Evolutionary conservation across 192 early-diverging fungal species (phyloP), one percentile per base, ranked within the genome.

Genomic region (Pilobolus umbonatus): DNA sequence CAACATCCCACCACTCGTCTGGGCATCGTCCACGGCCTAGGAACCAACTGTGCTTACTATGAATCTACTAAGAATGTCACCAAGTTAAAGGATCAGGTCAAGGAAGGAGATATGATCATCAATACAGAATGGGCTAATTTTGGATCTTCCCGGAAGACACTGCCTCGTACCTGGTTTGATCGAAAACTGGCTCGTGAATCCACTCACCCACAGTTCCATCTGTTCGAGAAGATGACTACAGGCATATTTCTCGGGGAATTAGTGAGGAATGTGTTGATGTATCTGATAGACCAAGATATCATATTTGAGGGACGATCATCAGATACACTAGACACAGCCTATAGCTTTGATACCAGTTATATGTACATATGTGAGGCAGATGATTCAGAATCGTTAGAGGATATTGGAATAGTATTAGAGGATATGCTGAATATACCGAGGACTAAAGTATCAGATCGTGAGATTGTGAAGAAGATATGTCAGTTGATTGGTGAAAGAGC

Each of bases 111-210:
- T 48, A 93, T 96, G 89, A 81, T 93, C 56, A 85, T 96, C 75
- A 96, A 95, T 73, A 92, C 84, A 47, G 94, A 97, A 65, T 97
- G 94, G 94, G 89, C 93, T 54, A 90, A 87, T 43, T 94, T 88
- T 75, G 90, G 90, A 62, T 81, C 80, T 39, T 84, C 86, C 2
- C 42, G 56, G 17, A 48, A 56, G 29, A 80, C 88, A n/a, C 76
- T 97, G 21, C 93, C 93, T 31, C 73, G 87, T 60, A 93, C 89
- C 22, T 77, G 78, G 70, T 92, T 87, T 72, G 95, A 97, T 69
- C 79, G 82, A 64, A 81, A 84, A 54, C 75, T 93, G 42, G 92
- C 93, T 67, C 79, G 88, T 31, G 82, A 85, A 58, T 91, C 92
- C 21, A 78, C 73, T 47, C 90, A 95, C 69, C 86, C 86, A 15